Base-by-base conservation (phyloP, 305 asterid species). In the Fraxinus dipetala region DNA sequence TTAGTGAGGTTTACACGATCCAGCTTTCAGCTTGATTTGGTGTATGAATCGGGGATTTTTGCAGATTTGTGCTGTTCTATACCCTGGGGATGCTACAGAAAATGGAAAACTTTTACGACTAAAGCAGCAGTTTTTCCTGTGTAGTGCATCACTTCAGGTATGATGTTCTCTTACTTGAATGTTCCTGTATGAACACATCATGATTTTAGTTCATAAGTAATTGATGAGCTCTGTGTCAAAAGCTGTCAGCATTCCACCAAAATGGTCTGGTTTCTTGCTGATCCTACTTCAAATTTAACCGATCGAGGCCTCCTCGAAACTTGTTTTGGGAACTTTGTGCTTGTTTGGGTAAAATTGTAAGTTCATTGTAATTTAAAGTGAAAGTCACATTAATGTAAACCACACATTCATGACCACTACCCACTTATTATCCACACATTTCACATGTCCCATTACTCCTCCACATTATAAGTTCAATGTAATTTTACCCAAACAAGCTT, bases 121-220 rank as follows among this genome's bases (percentile, higher is more conserved):
- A 85, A 94, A 93, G 97, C 99, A 96, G 83, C 99, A 96, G 87
- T 96, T 86, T 92, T 94, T 96, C 89, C 93, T 96, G 79, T 96
- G 99, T 82, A 93, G 99, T 90, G 99, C 99, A 75, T 96, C 99
- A 18, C 98, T 94, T 87, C 99, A 94, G 99, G 99, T 96, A 83
- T 80, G 70, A 11, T 20, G 80, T 61, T 81, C 76, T 85, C 80
- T 76, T 82, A 26, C 61, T 81, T 45, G 24, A 72, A 32, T 72
- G 45, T 78, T 78, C 78, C 65, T 48, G n/a, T 43, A 35, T 69
- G 79, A 38, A 35, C 9, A 31, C 63, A 1, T 14, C 13, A 48
- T 79, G 35, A n/a, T 63, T 20, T 22, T 72, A 2, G 65, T 38
- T 24, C 75, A 51, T 72, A 32, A 35, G 30, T 72, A 43, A 77